phyloP scores from a whole-genome alignment of 768 basidiomycete genomes.

The Leccinum olivaceopallidum region DNA sequence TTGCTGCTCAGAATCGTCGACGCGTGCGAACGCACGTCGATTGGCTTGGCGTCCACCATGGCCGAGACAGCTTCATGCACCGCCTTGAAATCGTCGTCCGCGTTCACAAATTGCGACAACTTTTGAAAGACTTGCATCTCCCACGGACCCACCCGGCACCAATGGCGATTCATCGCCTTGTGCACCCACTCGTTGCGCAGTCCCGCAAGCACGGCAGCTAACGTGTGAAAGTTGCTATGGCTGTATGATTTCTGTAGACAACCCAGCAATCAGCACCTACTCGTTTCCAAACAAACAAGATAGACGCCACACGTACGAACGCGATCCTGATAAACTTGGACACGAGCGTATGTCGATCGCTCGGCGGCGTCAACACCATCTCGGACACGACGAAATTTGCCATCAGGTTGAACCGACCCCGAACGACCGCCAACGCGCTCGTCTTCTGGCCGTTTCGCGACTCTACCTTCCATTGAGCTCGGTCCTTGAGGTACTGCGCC shows the following conservation, averaged over 20 bases:
- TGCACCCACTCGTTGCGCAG: slow-evolving; percentile 69
- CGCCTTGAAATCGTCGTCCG: slow-evolving; percentile 69
- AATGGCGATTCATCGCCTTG: slow-evolving; percentile 57
- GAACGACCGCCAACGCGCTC: slow-evolving; percentile 18
- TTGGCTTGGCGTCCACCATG: slow-evolving; percentile 51
- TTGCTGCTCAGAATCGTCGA: slow-evolving; percentile 38
- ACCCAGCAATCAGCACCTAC: neutral
- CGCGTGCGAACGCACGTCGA: no score
- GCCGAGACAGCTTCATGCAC: slow-evolving; percentile 66
- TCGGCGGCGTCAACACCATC: slow-evolving; percentile 41
- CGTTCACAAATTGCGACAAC: slow-evolving; percentile 64
- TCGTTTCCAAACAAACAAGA: no score
- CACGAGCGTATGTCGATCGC: slow-evolving; percentile 63
- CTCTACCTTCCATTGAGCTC: slow-evolving; percentile 67
- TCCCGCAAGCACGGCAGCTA: slow-evolving; percentile 79
- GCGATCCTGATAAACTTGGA: slow-evolving; percentile 43
- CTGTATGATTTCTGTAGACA: slow-evolving; percentile 71
- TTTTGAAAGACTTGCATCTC: slow-evolving; percentile 75
- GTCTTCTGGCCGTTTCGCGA: slow-evolving; percentile 54
- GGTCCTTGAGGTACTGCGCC: slow-evolving; percentile 77
- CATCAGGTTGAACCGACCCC: no score
- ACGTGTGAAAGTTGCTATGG: slow-evolving; percentile 73
- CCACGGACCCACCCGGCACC: slow-evolving; percentile 65
- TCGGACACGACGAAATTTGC: no score
- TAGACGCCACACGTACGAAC: slow-evolving; percentile 47